Conservation (phyloP, 371 early-diverging fungal genomes). For the Mucor plumbeus region DNA sequence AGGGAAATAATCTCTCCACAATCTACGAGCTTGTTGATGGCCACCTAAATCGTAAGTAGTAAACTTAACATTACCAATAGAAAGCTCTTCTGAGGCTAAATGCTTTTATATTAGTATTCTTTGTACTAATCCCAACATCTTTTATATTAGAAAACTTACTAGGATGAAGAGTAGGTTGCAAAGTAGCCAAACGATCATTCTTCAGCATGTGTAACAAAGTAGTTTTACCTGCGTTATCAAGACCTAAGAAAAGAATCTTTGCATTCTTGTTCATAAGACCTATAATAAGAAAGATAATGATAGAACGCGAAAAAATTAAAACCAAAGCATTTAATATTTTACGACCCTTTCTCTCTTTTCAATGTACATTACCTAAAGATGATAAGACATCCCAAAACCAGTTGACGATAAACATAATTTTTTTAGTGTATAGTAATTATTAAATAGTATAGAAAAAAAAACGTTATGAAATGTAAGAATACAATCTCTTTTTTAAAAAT, state of each 20-base stretch:
- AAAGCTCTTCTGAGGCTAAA: constrained; percentile 93
- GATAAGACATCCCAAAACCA: constrained; percentile 31
- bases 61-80: constrained; percentile 95
- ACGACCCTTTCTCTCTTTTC: not conserved
- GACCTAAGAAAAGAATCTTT: constrained; percentile 98
- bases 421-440: constrained; percentile 5
- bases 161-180: constrained; percentile 98
- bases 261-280: constrained; percentile 98
- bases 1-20: constrained; percentile 98
- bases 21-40: constrained; percentile 94
- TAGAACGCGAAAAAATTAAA: not conserved
- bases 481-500: no score
- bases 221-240: constrained; percentile 99
- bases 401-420: constrained; percentile 26
- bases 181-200: constrained; percentile 95
- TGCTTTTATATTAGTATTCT: not conserved
- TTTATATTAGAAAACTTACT: constrained; percentile 65
- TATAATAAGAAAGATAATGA: constrained; percentile 31
- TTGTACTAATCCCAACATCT: no score
- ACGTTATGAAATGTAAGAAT: not conserved
- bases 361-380: constrained; percentile 22
- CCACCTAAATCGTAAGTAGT: constrained; percentile 98
- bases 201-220: constrained; percentile 99
- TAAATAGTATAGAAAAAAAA: constrained; percentile 1
- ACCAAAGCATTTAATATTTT: no score